A percentile compares a stretch with the other conserved stretches of the same genome.
phyloP scores from a whole-genome alignment of 1,139 yeast genomes.

The Zygosaccharomyces pseudobailii region DNA sequence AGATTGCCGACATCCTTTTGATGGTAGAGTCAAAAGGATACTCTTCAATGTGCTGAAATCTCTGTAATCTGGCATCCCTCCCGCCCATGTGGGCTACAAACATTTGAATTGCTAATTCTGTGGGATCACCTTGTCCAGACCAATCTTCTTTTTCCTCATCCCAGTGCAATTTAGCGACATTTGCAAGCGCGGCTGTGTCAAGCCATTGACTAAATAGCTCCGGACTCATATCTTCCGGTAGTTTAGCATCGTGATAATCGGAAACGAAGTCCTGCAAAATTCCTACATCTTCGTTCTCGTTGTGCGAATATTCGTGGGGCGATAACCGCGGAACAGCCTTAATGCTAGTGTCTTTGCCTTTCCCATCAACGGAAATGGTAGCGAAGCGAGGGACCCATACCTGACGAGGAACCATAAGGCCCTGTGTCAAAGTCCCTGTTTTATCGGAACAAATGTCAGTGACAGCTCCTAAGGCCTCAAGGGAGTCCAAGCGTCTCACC shows the following conservation, averaged over 20 bases:
- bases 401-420: constrained; percentile 88
- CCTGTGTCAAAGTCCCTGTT: constrained; percentile 93
- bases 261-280: constrained; percentile 44
- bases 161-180: constrained; percentile 66
- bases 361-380: constrained; percentile 52
- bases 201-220: constrained; percentile 50
- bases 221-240: constrained; percentile 36
- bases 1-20: constrained; percentile 85
- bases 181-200: constrained; percentile 76
- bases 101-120: constrained; percentile 87
- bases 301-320: constrained; percentile 48
- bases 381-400: constrained; percentile 82
- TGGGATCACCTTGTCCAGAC: constrained; percentile 85
- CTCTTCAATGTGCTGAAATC: constrained; percentile 47
- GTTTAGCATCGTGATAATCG: constrained; percentile 39
- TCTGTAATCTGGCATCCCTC: constrained; percentile 35
- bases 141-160: constrained; percentile 47
- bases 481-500: constrained; percentile 87
- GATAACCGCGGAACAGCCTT: constrained; percentile 35
- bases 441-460: constrained; percentile 94
- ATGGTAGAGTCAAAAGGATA: constrained; percentile 81
- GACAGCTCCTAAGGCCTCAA: constrained; percentile 93
- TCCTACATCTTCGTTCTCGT: constrained; percentile 47
- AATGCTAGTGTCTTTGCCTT: constrained; percentile 65
- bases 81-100: constrained; percentile 44